Percentiles rank a stretch among this genome's conserved stretches.
Conservation (phyloP, 2,329 filamentous ascomycete genomes). For the Dryadomyces quercus-mongolicae region DNA sequence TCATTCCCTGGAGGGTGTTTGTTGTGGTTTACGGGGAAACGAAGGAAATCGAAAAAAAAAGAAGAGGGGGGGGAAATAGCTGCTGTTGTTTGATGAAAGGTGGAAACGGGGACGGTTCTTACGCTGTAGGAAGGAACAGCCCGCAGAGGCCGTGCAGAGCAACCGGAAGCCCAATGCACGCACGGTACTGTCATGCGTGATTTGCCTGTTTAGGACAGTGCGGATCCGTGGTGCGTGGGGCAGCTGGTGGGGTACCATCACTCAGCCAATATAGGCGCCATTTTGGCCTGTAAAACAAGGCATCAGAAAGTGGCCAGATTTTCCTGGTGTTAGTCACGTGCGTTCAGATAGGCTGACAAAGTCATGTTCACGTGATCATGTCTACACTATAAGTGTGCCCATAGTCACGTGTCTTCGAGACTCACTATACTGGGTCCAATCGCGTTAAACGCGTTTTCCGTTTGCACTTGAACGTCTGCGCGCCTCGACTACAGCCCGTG, state of each 20-base stretch:
- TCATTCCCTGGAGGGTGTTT: neutral
- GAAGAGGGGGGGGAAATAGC: neutral
- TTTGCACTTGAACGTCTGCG: neutral
- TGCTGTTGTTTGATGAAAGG: slow-evolving; percentile 4
- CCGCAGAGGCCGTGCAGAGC: neutral
- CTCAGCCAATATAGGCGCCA: neutral
- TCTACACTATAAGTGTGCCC: no score
- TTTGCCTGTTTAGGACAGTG: neutral
- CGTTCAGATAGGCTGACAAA: neutral
- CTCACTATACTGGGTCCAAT: neutral
- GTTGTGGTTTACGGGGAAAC: neutral
- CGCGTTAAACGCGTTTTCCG: neutral
- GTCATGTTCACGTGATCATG: no score
- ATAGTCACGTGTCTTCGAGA: neutral
- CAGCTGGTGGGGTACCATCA: slow-evolving; percentile 6
- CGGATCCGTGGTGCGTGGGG: slow-evolving; percentile 2
- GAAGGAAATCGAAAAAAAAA: neutral
- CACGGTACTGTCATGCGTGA: neutral
- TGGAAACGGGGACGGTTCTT: slow-evolving; percentile 5
- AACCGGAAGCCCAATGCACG: neutral
- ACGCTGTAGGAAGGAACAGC: slow-evolving; percentile 7
- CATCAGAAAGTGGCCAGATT: neutral
- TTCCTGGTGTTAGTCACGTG: neutral
- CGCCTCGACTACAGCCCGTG: no score
- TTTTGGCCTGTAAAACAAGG: neutral